These are phyloP conservation scores for Albifimbria verrucaria DNA, from an alignment of 2,329 filamentous ascomycete genomes.

Conservation along the genomic window DNA sequence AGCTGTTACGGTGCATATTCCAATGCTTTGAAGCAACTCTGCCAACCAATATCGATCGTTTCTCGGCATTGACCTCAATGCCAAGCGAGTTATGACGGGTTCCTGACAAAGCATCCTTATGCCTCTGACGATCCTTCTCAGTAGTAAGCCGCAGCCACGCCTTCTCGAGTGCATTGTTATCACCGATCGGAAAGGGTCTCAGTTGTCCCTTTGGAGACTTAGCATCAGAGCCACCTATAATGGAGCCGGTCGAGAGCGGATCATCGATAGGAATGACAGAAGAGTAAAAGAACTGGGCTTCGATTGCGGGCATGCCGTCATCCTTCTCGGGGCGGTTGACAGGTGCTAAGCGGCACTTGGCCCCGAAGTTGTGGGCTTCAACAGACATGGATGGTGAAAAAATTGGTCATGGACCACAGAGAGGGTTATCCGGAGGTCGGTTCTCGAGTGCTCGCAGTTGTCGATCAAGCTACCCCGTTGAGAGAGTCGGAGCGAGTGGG, in stretches of 20 bases:
- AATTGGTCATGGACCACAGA: too few species aligned
- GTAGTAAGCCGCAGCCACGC: constrained; percentile 66
- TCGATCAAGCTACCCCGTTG: too few species aligned
- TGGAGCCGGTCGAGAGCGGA: constrained; percentile 65
- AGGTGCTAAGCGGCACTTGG: constrained; percentile 55
- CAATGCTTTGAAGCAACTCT: constrained; percentile 43
- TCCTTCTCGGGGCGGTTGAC: constrained; percentile 34
- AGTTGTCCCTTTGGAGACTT: constrained; percentile 58
- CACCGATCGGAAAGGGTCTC: constrained; percentile 73
- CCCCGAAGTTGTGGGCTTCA: constrained; percentile 53
- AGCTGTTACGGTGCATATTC: constrained; percentile 41
- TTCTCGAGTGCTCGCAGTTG: too few species aligned
- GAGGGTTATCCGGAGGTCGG: too few species aligned
- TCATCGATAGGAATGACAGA: constrained; percentile 84
- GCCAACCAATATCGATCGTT: constrained; percentile 32
- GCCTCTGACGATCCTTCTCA: constrained; percentile 44
- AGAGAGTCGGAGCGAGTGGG: too few species aligned
- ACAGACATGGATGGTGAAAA: constrained; percentile 6
- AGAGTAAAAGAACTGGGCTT: constrained; percentile 80
- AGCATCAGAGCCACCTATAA: constrained; percentile 47
- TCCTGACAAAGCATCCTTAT: constrained; percentile 38
- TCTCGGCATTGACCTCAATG: constrained; percentile 5
- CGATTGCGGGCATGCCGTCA: constrained; percentile 55
- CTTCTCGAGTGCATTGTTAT: constrained; percentile 76
- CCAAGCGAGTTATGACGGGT: too few species aligned